Evolutionary conservation across 108 stramenopile genomes (phyloP).

Genomic region (Nitzschia sp.): DNA sequence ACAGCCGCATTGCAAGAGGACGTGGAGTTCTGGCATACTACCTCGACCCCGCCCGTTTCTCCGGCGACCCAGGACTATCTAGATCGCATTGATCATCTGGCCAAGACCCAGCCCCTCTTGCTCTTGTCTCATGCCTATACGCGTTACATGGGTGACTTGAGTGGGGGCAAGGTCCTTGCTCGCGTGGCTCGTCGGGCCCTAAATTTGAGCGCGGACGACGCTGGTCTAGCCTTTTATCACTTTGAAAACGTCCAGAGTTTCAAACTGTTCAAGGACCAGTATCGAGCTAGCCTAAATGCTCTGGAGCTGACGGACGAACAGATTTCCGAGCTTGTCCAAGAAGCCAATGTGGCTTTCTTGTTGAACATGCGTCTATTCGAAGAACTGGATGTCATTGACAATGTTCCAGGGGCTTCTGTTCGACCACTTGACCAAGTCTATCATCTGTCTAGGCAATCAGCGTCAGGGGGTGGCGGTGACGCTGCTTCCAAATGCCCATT

Average conservation of each 20-base stretch:
- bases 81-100: conserved; percentile 59
- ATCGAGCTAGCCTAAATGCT: conserved; percentile 71
- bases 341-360: conserved; percentile 89
- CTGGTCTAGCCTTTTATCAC: conserved; percentile 83
- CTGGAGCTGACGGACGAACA: conserved; percentile 47
- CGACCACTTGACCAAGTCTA: conserved; percentile 65
- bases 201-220: conserved; percentile 39
- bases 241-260: conserved; percentile 64
- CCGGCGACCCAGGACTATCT: conserved; percentile 82
- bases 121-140: conserved; percentile 90
- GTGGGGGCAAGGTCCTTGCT: conserved; percentile 80
- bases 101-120: conserved; percentile 59
- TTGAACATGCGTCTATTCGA: conserved; percentile 90
- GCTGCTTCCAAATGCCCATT: conserved; percentile 7
- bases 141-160: conserved; percentile 88
- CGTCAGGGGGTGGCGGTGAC: conserved; percentile 9
- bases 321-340: conserved; percentile 64
- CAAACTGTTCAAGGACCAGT: conserved; percentile 87
- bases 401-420: conserved; percentile 62
- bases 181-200: conserved; percentile 75
- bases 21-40: conserved; percentile 77
- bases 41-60: conserved; percentile 37
- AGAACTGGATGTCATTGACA: conserved; percentile 80
- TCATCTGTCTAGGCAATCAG: background rate
- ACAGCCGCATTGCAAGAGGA: conserved; percentile 63